Conservation (phyloP, 768 basidiomycete genomes). For the Rhodotorula babjevae region DNA sequence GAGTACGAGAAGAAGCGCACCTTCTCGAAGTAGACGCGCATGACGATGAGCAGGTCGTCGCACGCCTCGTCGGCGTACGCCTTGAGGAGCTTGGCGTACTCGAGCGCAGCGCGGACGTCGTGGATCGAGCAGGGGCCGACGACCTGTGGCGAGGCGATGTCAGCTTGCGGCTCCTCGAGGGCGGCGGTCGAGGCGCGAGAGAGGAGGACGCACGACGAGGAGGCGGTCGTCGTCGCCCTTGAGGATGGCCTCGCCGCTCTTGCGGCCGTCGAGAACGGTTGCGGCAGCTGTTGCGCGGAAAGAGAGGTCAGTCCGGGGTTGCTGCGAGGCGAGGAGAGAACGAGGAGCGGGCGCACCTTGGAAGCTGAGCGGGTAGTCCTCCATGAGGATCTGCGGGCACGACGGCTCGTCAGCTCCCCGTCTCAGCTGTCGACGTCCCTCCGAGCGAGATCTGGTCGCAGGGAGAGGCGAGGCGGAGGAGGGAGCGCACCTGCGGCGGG, state of each 20-base stretch:
- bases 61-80: conserved; percentile 73
- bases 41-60: conserved; percentile 86
- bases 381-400: conserved; percentile 14
- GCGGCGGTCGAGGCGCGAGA: not conserved
- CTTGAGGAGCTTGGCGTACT: conserved; percentile 75
- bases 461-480: not conserved
- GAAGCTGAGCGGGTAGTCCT: conserved; percentile 58
- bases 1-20: conserved; percentile 2
- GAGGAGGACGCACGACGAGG: conserved; percentile 78
- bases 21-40: conserved; percentile 96
- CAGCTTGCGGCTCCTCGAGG: not conserved
- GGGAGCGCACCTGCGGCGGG: conserved; percentile 35
- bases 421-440: too few species aligned
- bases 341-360: conserved; percentile 1
- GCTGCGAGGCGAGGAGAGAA: not conserved
- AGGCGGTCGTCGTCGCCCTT: conserved; percentile 85
- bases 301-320: not conserved
- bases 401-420: too few species aligned
- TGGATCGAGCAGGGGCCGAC: conserved; percentile 87
- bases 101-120: conserved; percentile 41
- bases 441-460: not conserved
- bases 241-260: conserved; percentile 70
- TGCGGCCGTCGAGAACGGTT: conserved; percentile 80
- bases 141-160: conserved; percentile 42
- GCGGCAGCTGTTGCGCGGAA: conserved; percentile 57